phyloP scores from a whole-genome alignment of 345 rosid genomes.

The Ceriops decandra region DNA sequence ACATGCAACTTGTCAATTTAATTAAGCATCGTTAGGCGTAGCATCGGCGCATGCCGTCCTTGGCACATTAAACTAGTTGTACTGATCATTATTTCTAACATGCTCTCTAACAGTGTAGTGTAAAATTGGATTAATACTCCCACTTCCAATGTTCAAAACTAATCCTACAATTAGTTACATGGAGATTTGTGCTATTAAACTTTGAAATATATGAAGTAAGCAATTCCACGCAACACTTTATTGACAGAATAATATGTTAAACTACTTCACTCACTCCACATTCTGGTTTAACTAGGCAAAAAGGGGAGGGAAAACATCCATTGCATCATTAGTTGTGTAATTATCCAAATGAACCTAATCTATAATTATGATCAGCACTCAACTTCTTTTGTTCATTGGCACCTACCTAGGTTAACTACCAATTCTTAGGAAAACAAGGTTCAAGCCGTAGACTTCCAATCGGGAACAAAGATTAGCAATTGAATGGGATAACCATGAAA shows the following conservation, averaged over 20 bases:
- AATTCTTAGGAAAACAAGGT: too few relatives aligned
- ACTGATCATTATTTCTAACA: background rate
- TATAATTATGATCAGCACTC: background rate
- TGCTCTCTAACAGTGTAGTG: too few relatives aligned
- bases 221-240: too few relatives aligned
- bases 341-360: conserved; percentile 4
- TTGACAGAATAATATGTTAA: too few relatives aligned
- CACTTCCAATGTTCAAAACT: too few relatives aligned
- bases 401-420: too few relatives aligned
- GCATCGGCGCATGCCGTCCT: conserved; percentile 1
- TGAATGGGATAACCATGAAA: background rate
- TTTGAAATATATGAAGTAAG: too few relatives aligned
- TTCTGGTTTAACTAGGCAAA: conserved; percentile 19
- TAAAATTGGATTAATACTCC: too few relatives aligned
- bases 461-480: background rate
- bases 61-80: conserved; percentile 9
- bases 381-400: background rate
- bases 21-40: background rate
- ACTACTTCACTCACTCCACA: too few relatives aligned
- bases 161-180: too few relatives aligned
- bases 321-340: conserved; percentile 3
- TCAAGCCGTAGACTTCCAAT: too few relatives aligned
- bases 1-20: conserved; percentile 23
- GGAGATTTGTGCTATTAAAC: too few relatives aligned
- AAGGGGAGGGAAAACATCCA: conserved; percentile 16